Percentiles rank a stretch among this genome's conserved stretches.
Conservation (phyloP, 78 protist species). For the Dictyostelium firmibasis region DNA sequence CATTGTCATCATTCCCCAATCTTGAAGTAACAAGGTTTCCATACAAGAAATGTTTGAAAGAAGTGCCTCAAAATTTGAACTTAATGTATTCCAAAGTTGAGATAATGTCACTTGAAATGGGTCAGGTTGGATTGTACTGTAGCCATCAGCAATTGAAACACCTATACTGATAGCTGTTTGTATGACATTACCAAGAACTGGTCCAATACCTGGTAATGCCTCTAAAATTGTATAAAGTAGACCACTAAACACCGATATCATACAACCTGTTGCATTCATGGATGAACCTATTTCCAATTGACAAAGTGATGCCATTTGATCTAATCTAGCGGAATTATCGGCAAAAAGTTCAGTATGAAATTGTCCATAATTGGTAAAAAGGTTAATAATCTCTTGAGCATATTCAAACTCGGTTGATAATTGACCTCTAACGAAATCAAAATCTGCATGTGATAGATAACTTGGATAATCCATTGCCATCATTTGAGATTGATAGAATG, state of each 20-base stretch:
- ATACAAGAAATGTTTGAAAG: neutral
- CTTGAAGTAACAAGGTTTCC: neutral
- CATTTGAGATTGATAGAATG: neutral
- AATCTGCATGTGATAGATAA: neutral
- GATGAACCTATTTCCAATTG: neutral
- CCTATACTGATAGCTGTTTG: neutral
- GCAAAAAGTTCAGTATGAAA: constrained; percentile 7
- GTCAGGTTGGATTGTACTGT: neutral
- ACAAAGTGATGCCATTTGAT: neutral
- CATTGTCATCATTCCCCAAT: constrained; percentile 25
- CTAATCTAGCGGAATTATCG: neutral
- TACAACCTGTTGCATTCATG: neutral
- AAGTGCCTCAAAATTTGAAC: neutral
- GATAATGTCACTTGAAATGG: neutral
- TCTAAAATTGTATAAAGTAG: neutral
- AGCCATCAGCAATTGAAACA: neutral
- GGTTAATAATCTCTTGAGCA: neutral
- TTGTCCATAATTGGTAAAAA: neutral
- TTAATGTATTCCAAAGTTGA: neutral
- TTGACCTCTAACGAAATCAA: neutral
- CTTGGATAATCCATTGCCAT: neutral
- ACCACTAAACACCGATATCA: neutral
- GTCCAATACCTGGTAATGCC: neutral
- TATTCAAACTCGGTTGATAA: neutral
- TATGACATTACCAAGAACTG: neutral